Conservation (phyloP, 345 rosid species). For the Euphorbia pulcherrima region DNA sequence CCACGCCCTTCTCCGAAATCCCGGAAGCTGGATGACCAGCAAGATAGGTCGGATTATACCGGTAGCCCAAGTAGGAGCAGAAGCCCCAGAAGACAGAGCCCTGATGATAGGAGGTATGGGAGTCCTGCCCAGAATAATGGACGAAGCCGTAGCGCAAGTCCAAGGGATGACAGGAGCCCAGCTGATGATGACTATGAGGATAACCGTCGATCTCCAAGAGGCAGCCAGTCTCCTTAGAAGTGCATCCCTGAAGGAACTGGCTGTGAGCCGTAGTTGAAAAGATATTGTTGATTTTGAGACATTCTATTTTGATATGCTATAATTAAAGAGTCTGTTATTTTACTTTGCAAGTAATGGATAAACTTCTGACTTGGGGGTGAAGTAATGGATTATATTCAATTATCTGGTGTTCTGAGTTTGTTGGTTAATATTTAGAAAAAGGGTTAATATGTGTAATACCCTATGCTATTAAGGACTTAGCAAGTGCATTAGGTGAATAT, state of each 20-base stretch:
- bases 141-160: constrained; percentile 43
- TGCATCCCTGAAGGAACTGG: background rate
- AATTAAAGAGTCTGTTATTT: background rate
- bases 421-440: constrained; percentile 3
- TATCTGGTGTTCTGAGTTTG: background rate
- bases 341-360: background rate
- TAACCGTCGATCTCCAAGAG: constrained; percentile 21
- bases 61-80: constrained; percentile 40
- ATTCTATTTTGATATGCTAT: background rate
- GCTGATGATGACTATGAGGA: constrained; percentile 40
- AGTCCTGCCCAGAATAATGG: constrained; percentile 59
- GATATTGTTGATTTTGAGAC: background rate
- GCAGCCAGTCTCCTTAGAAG: constrained; percentile 23
- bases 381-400: background rate
- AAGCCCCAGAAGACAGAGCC: constrained; percentile 43
- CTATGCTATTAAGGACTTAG: no score
- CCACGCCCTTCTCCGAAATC: constrained; percentile 29
- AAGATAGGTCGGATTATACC: constrained; percentile 25
- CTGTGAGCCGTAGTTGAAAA: background rate
- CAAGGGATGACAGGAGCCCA: constrained; percentile 45
- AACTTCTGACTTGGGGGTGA: constrained; percentile 1
- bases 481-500: no score
- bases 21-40: constrained; percentile 22
- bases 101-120: constrained; percentile 34
- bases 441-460: no score